Evolutionary conservation across 2,329 filamentous ascomycete species (phyloP), one percentile per base, ranked within the genome.

Genomic region (Botrytis fabae): DNA sequence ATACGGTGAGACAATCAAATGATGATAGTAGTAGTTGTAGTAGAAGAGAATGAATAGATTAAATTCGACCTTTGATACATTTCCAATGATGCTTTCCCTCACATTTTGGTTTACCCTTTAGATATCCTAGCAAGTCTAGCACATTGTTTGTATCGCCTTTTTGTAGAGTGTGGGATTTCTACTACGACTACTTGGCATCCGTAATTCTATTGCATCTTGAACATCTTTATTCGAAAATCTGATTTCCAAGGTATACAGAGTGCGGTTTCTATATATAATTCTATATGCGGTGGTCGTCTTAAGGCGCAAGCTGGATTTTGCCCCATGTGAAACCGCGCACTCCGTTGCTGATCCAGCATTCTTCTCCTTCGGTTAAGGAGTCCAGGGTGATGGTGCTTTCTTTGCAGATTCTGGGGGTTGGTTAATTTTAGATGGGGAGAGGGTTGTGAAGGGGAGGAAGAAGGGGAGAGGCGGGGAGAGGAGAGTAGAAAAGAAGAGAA

Each of bases 311-410:
- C 63, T 78, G 77, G 8, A 81, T 62, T 69, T 75, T 83, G 0
- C 87, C 88, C 73, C 81, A 84, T 20, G 90, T 85, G 77, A 97
- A 97, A 0, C 95, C 95, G 76, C 92, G 88, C 1, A 95, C 92
- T 0, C 93, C 94, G 81, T 95, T 98, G 81, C 94, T 97, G 70
- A 98, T 83, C 92, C 94, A 97, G 75, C 95, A 92, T 70, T 91
- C 86, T 81, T 98, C 95, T 1, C 91, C 93, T 75, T 93, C 85
- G 5, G 85, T 80, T 20, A 97, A 81, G 10, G 90, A 90, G 20
- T 86, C 83, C 2, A 84, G 84, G n/a, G 81, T 81, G 25, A 97
- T 84, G 4, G 84, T 81, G 75, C 90, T 87, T 79, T 97, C 92
- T 44, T 86, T 84, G 70, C 88, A 94, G 62, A 96, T 83, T 0